Evolutionary conservation across 2,329 filamentous ascomycete species (phyloP).

Genomic region (Pseudocercospora vitis): DNA sequence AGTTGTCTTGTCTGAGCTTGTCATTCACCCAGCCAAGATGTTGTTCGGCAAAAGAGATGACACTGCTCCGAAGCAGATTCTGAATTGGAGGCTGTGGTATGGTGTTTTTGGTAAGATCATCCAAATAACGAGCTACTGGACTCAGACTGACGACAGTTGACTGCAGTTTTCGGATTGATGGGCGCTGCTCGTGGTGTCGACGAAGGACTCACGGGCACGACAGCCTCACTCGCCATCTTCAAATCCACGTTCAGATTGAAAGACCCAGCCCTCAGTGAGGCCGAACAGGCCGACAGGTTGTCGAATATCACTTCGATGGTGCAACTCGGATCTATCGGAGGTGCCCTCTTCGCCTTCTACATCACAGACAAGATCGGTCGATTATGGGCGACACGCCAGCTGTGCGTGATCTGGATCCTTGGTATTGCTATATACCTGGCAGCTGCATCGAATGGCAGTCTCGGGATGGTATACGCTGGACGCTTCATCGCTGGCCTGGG

Average conservation of each 20-base stretch:
- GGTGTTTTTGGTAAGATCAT: constrained; percentile 56
- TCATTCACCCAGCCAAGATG: constrained; percentile 26
- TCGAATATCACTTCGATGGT: constrained; percentile 79
- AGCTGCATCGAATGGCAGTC: constrained; percentile 40
- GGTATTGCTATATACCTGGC: constrained; percentile 46
- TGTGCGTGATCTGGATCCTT: constrained; percentile 33
- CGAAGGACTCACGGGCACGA: constrained; percentile 67
- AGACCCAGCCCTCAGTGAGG: constrained; percentile 49
- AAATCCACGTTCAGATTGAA: constrained; percentile 59
- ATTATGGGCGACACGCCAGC: constrained; percentile 34
- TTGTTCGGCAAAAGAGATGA: constrained; percentile 33
- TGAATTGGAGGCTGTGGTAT: constrained; percentile 79
- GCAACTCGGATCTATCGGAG: constrained; percentile 72
- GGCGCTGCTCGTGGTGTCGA: constrained; percentile 77
- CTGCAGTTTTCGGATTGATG: constrained; percentile 52
- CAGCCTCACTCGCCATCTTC: constrained; percentile 64
- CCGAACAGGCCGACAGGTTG: constrained; percentile 60
- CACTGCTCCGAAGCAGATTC: constrained; percentile 66
- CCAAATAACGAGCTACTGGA: background rate
- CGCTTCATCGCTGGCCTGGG: constrained; percentile 46
- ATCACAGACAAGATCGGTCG: constrained; percentile 37
- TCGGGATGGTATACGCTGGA: constrained; percentile 41
- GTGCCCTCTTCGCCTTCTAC: constrained; percentile 59
- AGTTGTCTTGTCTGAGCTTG: constrained; percentile 15
- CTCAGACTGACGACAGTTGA: background rate